Conservation (phyloP, 2,329 filamentous ascomycete genomes). For the Colletotrichum tropicicola region DNA sequence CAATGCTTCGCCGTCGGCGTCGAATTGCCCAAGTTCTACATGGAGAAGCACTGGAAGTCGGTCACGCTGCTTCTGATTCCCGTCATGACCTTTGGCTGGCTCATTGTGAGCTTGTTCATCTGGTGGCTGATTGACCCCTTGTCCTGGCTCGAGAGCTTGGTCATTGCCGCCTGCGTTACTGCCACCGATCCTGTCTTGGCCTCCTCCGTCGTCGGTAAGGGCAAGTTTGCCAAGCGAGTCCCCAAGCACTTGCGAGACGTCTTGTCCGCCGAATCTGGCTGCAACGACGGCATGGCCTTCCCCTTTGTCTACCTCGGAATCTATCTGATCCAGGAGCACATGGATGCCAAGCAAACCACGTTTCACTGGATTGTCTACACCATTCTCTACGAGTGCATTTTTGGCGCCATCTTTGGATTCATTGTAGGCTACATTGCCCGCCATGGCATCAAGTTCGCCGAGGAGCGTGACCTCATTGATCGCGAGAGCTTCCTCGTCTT, state of each 20-base stretch:
- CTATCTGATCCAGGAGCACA: conserved; percentile 86
- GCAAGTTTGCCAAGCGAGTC: conserved; percentile 97
- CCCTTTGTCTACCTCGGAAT: conserved; percentile 94
- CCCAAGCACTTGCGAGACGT: conserved; percentile 97
- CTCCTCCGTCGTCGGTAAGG: conserved; percentile 97
- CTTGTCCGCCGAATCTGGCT: conserved; percentile 94
- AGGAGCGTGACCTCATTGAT: conserved; percentile 87
- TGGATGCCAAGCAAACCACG: conserved; percentile 72
- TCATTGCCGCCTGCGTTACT: conserved; percentile 91
- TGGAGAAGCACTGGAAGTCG: conserved; percentile 97
- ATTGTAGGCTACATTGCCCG: conserved; percentile 87
- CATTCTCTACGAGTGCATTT: conserved; percentile 94
- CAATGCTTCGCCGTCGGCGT: conserved; percentile 94
- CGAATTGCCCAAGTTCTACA: conserved; percentile 92
- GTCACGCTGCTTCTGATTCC: conserved; percentile 88
- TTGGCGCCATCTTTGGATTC: conserved; percentile 91
- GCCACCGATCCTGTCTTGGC: conserved; percentile 97
- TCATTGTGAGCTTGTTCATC: conserved; percentile 90
- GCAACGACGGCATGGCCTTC: conserved; percentile 99
- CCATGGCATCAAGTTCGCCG: conserved; percentile 88
- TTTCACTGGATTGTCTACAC: conserved; percentile 91
- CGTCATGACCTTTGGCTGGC: conserved; percentile 97
- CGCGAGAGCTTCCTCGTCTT: conserved; percentile 98
- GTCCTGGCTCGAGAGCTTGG: conserved; percentile 89
- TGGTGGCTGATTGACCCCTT: conserved; percentile 87